Conservation (phyloP, 2,329 filamentous ascomycete genomes). For the Talaromyces sp. region DNA sequence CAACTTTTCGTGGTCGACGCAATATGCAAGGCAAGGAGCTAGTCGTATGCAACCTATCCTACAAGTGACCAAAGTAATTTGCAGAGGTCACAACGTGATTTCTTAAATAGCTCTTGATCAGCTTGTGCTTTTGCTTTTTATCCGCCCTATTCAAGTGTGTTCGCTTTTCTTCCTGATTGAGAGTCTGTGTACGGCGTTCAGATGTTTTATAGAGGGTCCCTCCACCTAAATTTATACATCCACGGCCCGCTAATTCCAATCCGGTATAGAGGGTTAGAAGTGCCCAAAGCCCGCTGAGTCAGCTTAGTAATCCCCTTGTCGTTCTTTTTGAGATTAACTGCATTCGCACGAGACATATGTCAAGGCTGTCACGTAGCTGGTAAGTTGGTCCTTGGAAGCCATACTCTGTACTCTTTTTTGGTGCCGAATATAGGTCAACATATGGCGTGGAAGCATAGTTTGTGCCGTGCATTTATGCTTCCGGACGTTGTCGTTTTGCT, state of each 20-base stretch:
- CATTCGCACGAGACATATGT: too few relatives aligned
- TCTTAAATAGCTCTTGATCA: background rate
- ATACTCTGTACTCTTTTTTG: background rate
- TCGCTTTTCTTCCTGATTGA: background rate
- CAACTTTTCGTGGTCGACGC: background rate
- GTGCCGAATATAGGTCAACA: background rate
- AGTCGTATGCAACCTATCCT: background rate
- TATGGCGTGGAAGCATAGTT: background rate
- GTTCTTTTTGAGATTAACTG: background rate
- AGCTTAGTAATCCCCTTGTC: background rate
- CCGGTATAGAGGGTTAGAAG: background rate
- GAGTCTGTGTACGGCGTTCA: background rate
- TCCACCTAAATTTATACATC: background rate
- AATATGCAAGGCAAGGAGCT: background rate
- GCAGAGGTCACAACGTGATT: background rate
- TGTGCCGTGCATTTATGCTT: background rate
- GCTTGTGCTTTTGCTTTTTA: constrained; percentile 1
- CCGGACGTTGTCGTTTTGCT: background rate
- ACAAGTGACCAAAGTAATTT: background rate
- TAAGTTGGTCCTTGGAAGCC: too few relatives aligned
- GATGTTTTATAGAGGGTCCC: background rate
- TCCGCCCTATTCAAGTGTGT: constrained; percentile 1
- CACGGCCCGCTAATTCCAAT: background rate
- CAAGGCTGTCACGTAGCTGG: too few relatives aligned
- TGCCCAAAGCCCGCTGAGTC: background rate